Evolutionary conservation across 1,284 basidiomycete genomes (phyloP).

Genomic region (Austroboletus novae-zelandiae): DNA sequence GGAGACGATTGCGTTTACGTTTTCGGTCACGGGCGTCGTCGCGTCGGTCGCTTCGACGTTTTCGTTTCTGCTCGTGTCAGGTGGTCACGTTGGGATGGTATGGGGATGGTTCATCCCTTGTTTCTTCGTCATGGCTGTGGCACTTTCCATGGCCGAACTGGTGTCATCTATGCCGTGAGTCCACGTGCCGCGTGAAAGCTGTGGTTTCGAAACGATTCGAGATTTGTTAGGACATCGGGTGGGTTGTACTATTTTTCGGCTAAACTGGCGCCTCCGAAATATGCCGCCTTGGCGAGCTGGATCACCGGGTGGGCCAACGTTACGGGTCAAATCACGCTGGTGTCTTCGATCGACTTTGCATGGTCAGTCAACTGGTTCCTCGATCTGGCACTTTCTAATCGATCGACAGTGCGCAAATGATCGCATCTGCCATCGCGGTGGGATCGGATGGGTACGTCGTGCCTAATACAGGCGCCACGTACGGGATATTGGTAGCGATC

Average conservation of each 20-base stretch:
- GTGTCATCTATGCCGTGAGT: slow-evolving; percentile 75
- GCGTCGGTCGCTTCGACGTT: slow-evolving; percentile 68
- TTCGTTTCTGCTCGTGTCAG: slow-evolving; percentile 55
- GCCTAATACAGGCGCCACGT: slow-evolving; percentile 56
- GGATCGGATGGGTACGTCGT: slow-evolving; percentile 50
- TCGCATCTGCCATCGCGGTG: slow-evolving; percentile 66
- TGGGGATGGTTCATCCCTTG: slow-evolving; percentile 77
- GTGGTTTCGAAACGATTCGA: neutral
- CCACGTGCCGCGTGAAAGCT: neutral
- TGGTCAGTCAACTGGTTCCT: slow-evolving; percentile 37
- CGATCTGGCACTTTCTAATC: too few species aligned
- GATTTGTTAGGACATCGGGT: slow-evolving; percentile 52
- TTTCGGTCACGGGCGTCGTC: slow-evolving; percentile 75
- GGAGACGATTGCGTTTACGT: slow-evolving; percentile 66
- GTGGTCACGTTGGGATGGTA: slow-evolving; percentile 74
- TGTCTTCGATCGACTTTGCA: slow-evolving; percentile 74
- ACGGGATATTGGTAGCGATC: slow-evolving; percentile 63
- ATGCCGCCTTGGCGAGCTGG: slow-evolving; percentile 66
- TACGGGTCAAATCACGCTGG: slow-evolving; percentile 58
- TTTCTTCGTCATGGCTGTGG: slow-evolving; percentile 65
- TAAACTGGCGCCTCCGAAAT: slow-evolving; percentile 59
- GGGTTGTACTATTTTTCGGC: slow-evolving; percentile 75
- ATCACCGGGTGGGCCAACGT: slow-evolving; percentile 68
- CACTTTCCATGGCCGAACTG: slow-evolving; percentile 70
- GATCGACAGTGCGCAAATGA: slow-evolving; percentile 61